These are phyloP conservation scores for Coemansia sp. DNA, from an alignment of 192 early-diverging fungal species.

Conservation along the genomic window DNA sequence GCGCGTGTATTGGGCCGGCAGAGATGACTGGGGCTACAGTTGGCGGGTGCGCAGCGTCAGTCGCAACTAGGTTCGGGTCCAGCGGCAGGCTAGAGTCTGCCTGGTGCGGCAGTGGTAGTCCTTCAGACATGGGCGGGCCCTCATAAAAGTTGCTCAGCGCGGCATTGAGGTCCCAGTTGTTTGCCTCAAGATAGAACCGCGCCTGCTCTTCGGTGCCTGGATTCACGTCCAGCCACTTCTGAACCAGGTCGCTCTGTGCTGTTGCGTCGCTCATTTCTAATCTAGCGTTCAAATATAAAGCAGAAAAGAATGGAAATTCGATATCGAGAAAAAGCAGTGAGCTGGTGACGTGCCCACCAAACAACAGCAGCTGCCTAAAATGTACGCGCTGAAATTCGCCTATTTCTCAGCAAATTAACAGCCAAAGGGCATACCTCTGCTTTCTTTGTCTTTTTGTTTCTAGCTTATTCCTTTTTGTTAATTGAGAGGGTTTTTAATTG, in stretches of 20 bases:
- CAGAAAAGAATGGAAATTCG: background rate
- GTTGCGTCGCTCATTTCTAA: constrained; percentile 30
- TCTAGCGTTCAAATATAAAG: background rate
- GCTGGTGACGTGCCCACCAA: background rate
- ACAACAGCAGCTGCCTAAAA: too few relatives aligned
- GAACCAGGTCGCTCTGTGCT: constrained; percentile 58
- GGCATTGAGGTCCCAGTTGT: constrained; percentile 75
- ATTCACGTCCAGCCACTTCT: constrained; percentile 60
- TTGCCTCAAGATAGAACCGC: constrained; percentile 71
- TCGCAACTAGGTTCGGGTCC: constrained; percentile 36
- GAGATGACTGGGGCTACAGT: constrained; percentile 39
- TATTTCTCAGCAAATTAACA: too few relatives aligned
- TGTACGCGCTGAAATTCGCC: too few relatives aligned
- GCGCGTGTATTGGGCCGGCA: constrained; percentile 20
- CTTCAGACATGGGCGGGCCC: constrained; percentile 54
- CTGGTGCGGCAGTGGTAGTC: constrained; percentile 35
- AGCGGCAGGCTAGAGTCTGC: constrained; percentile 37
- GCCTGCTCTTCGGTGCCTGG: constrained; percentile 60
- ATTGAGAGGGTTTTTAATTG: constrained; percentile 3
- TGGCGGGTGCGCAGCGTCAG: constrained; percentile 7
- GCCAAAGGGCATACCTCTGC: background rate
- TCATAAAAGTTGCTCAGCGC: constrained; percentile 74
- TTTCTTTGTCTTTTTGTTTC: background rate
- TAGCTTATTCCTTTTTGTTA: background rate
- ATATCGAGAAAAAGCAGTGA: background rate